phyloP scores from a whole-genome alignment of 495 filamentous ascomycete species.

The Lichenothelia convexa region DNA sequence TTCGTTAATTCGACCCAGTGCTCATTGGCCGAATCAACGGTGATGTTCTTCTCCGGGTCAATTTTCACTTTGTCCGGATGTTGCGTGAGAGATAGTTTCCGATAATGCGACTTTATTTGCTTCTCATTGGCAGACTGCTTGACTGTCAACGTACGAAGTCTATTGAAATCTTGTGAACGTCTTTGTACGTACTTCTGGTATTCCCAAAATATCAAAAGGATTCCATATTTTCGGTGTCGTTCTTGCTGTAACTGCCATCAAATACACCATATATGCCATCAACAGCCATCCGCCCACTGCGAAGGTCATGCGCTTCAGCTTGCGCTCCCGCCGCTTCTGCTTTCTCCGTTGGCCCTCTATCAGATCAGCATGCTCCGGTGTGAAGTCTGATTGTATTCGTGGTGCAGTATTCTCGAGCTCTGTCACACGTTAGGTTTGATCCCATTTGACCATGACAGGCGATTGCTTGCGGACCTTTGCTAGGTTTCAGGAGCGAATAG shows the following conservation, averaged over 20 bases:
- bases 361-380: conserved; percentile 62
- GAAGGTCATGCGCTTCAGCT: conserved; percentile 67
- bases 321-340: conserved; percentile 77
- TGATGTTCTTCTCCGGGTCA: conserved; percentile 75
- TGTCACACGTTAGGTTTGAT: conserved; percentile 14
- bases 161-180: no score
- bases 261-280: conserved; percentile 83
- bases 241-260: conserved; percentile 64
- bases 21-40: conserved; percentile 64
- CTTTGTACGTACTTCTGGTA: conserved; percentile 48
- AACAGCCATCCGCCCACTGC: conserved; percentile 59
- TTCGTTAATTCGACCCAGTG: conserved; percentile 88
- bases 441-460: not conserved
- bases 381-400: conserved; percentile 56
- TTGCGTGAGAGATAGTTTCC: conserved; percentile 62
- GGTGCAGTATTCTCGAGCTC: conserved; percentile 49
- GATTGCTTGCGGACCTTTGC: conserved; percentile 40
- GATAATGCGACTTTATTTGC: conserved; percentile 77
- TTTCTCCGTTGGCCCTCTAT: conserved; percentile 71
- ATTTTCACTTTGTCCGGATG: conserved; percentile 85
- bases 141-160: not conserved
- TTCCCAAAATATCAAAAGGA: conserved; percentile 80
- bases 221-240: conserved; percentile 72
- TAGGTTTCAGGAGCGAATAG: conserved; percentile 62
- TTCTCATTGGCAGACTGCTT: conserved; percentile 63